Base-by-base conservation (phyloP, 176 grass and related monocot species). In the Tillandsia leiboldiana region DNA sequence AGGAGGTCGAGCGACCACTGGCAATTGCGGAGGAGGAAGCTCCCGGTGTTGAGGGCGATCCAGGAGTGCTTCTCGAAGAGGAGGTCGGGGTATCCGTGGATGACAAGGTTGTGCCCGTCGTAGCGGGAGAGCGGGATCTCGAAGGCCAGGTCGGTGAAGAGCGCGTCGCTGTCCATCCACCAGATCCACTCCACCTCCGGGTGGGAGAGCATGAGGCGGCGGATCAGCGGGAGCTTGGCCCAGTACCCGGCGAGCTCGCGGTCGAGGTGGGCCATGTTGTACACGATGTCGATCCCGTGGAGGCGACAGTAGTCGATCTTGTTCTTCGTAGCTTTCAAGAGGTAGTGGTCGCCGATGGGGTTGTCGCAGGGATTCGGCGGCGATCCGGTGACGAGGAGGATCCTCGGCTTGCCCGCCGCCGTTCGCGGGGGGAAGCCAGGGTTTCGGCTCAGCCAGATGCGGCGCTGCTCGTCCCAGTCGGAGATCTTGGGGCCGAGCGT, bases 231-330 rank as follows among this genome's bases (percentile, higher is more conserved):
- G 75, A 96, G 85, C 85, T 96, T 96, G 10, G 85, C 80, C 92
- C 92, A 96, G 76, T 87, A 96, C 10, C 88, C 88, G 12, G 92
- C 71, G 84, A 96, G 84, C 78, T 96, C 92, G 18, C 77, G 76
- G 79, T 96, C 92, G 13, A 96, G 83, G 77, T 87, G 82, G 52
- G 92, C 92, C 75, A 75, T 84, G 79, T 86, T 96, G 85, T 96
- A 96, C 80, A 84, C 87, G 63, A 96, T 85, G 5, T 96, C 92
- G 11, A 96, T 84, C 12, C 83, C 83, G 59, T 96, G 92, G 57
- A 96, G 72, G 75, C 88, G 88, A 72, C 91, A 88, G 81, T 96
- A 96, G 68, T 96, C 91, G 9, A 83, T 89, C 80, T 96, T 96
- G 75, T 96, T 96, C 80, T 96, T 96, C 65, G 81, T 86, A 50